Percentiles rank a stretch among this genome's conserved stretches.
Conservation (phyloP, 768 basidiomycete genomes). For the Podaxis sp. region DNA sequence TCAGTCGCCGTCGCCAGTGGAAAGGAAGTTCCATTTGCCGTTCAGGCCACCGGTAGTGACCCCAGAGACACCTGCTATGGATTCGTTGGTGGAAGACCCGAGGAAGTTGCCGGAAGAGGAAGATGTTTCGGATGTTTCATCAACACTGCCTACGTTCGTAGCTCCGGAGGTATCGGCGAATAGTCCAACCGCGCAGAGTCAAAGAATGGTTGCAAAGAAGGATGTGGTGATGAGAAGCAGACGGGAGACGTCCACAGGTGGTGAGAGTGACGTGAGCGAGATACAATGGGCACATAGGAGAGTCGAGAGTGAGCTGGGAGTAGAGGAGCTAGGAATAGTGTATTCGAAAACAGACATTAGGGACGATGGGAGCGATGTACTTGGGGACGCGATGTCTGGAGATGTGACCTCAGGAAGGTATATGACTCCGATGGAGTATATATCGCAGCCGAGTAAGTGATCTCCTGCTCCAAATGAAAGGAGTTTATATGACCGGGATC, state of each 20-base stretch:
- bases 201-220: background rate
- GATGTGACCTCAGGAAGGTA: background rate
- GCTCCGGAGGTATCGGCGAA: background rate
- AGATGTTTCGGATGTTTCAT: conserved; percentile 3
- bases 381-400: background rate
- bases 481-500: background rate
- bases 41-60: background rate
- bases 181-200: too few species aligned
- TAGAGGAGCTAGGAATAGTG: background rate
- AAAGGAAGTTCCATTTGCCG: conserved; percentile 12
- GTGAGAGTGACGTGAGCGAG: conserved; percentile 1
- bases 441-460: conserved; percentile 7
- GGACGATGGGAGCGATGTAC: conserved; percentile 5
- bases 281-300: conserved; percentile 2
- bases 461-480: background rate
- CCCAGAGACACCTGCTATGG: background rate
- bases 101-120: background rate
- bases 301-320: background rate
- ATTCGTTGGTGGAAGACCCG: background rate
- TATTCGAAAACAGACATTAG: background rate
- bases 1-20: conserved; percentile 1
- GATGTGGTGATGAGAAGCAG: background rate
- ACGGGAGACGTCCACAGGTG: background rate
- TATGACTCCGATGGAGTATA: conserved; percentile 2
- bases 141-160: conserved; percentile 6